Evolutionary conservation across 768 basidiomycete species (phyloP).

Genomic region (Gautieria morchelliformis): DNA sequence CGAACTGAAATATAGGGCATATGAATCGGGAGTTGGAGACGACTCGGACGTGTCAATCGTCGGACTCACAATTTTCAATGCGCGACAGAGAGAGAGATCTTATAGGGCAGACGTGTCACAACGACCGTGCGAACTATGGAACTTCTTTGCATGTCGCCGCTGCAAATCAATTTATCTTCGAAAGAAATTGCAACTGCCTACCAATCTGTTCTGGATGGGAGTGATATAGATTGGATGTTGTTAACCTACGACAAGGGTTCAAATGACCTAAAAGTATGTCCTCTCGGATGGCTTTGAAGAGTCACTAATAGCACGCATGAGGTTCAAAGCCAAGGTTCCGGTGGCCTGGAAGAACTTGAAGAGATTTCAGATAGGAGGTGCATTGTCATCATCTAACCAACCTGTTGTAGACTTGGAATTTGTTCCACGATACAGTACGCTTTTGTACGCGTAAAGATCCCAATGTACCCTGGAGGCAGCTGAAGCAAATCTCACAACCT

Average conservation of each 20-base stretch:
- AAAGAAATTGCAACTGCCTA: conserved; percentile 66
- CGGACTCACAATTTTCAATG: no score
- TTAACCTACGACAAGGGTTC: conserved; percentile 74
- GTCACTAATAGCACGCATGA: neutral
- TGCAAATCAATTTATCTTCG: conserved; percentile 71
- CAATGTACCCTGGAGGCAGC: conserved; percentile 39
- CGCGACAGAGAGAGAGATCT: no score
- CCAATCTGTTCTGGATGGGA: conserved; percentile 59
- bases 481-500: neutral
- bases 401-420: conserved; percentile 4
- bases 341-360: conserved; percentile 83
- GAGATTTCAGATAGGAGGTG: conserved; percentile 93
- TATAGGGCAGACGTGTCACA: conserved; percentile 5
- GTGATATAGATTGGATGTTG: conserved; percentile 65
- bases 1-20: no score
- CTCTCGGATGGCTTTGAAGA: neutral
- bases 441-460: conserved; percentile 80
- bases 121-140: conserved; percentile 4
- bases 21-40: no score
- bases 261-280: conserved; percentile 60
- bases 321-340: conserved; percentile 74
- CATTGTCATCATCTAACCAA: conserved; percentile 17
- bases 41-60: no score
- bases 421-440: conserved; percentile 81
- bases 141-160: conserved; percentile 52